phyloP scores from a whole-genome alignment of 768 basidiomycete genomes.

The Ramaria rubella region DNA sequence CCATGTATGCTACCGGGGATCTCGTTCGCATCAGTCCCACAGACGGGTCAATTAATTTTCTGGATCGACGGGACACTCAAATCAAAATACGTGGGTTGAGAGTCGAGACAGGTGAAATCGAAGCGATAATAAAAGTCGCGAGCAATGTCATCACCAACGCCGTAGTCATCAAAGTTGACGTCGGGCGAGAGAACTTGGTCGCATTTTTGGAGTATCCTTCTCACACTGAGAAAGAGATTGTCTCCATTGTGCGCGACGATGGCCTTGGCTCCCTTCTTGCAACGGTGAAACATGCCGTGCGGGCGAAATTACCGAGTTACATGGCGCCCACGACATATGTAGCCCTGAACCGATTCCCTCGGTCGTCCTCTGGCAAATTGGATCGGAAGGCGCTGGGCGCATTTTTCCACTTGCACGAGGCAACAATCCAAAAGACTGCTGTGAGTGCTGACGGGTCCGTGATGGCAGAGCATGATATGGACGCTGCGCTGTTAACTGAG shows the following conservation, averaged over 20 bases:
- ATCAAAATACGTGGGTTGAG: too few species aligned
- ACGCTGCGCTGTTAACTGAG: too few species aligned
- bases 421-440: too few species aligned
- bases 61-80: background rate
- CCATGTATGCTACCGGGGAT: too few species aligned
- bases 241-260: background rate
- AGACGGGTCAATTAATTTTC: background rate
- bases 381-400: too few species aligned
- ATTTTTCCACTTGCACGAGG: too few species aligned
- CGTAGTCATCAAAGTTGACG: background rate
- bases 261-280: background rate
- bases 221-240: background rate
- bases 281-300: background rate
- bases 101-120: too few species aligned
- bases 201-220: background rate
- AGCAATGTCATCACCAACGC: background rate
- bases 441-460: too few species aligned
- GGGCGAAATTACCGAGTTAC: background rate
- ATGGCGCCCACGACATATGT: background rate
- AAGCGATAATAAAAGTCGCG: background rate
- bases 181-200: background rate
- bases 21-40: background rate
- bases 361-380: background rate
- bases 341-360: background rate
- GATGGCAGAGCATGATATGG: too few species aligned